Base-by-base conservation (phyloP, 148 eudicot genomes). In the Fagopyrum esculentum region DNA sequence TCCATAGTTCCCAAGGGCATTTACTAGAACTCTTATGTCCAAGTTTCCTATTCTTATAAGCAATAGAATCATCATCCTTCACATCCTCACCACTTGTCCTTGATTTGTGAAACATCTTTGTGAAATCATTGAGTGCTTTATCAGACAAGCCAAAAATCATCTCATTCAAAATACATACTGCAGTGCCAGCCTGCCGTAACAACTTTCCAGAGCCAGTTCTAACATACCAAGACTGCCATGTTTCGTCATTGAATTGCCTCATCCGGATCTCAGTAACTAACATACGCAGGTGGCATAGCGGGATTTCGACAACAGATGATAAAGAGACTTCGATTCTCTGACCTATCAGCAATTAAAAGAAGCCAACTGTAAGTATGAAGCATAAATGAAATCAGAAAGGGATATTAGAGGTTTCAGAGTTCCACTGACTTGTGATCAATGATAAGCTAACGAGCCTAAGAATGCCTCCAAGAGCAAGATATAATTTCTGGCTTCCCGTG, bases 211-310 rank as follows among this genome's bases (percentile, higher is more conserved):
- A 91, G 74, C 84, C 89, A 35, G 84, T 82, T 82, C 88, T 86
- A 69, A 72, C 73, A 82, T 90, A 91, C 98, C 97, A 94, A 80
- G 88, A 84, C 71, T 86, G 90, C 97, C 98, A 94, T 83, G 85
- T 87, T 79, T 91, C 92, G 50, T 79, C 78, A 69, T 74, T 84
- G 80, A 74, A 80, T 46, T 85, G 89, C 83, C 80, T 94, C 80
- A 54, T 79, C 54, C 97, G 89, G 48, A 94, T 69, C 81, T 91
- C 97, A 63, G 86, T 83, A 56, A 91, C 82, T 82, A 94, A 79
- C 57, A 82, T 86, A 60, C 89, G 91, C 77, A 94, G 35, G 89
- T 81, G 83, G 69, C 84, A 91, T 73, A 94, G 83, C 60, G 94
- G 98, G 73, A 91, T 83, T 79, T 94, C 98, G 61, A 84, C 78